phyloP scores from a whole-genome alignment of 2,329 filamentous ascomycete genomes.

The Colletotrichum horii region DNA sequence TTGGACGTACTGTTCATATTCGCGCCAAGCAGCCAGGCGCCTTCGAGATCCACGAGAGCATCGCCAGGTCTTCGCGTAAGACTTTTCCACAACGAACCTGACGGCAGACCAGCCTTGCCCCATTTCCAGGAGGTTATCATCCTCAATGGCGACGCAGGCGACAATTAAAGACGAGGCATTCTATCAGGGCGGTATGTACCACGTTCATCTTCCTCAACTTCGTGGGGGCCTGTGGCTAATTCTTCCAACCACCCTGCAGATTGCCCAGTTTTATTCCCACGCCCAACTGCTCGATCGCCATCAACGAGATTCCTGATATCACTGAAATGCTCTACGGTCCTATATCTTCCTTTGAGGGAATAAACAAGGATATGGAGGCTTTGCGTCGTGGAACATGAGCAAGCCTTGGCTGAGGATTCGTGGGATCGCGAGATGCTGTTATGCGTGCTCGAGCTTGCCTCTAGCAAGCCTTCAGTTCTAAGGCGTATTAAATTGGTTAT shows the following conservation, averaged over 20 bases:
- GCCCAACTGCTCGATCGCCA: neutral
- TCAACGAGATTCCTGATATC: too few species aligned
- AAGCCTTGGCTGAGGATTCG: too few species aligned
- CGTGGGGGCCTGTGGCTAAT: neutral
- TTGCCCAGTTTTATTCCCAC: neutral
- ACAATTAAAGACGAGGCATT: neutral
- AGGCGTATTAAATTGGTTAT: too few species aligned
- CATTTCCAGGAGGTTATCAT: neutral
- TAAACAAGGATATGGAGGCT: too few species aligned
- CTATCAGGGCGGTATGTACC: neutral
- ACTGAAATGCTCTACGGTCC: too few species aligned
- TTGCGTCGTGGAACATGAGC: too few species aligned
- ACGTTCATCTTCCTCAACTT: neutral
- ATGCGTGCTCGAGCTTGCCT: too few species aligned
- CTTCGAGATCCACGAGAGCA: neutral
- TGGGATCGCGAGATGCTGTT: too few species aligned
- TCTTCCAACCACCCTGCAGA: neutral
- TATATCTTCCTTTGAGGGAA: too few species aligned
- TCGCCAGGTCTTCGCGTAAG: neutral
- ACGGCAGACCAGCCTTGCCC: neutral
- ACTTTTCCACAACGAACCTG: neutral
- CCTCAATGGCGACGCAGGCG: neutral
- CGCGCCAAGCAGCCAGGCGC: neutral
- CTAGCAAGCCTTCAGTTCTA: too few species aligned
- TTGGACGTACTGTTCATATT: neutral